Base-by-base conservation (phyloP, 805 yeast genomes). In the Wickerhamiella allomyrinae region DNA sequence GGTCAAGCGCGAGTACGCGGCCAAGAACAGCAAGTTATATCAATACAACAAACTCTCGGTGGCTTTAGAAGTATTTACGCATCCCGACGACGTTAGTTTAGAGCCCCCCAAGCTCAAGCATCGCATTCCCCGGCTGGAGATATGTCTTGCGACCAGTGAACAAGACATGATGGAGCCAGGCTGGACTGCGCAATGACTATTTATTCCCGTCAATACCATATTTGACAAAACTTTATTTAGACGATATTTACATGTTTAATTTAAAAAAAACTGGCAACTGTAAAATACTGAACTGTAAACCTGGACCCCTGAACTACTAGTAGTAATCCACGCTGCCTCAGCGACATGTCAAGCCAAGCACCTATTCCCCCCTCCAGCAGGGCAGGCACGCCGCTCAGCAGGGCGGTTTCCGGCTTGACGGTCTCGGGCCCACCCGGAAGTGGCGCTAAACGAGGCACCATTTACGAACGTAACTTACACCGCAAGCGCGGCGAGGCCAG, bases 401-500 rank as follows among this genome's bases (percentile, higher is more conserved):
- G 31, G 15, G 31, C 31, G 17, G 11, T 27, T 7, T 27, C 31
- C 4, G 31, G 31, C 15, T n/a, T 27, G 31, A n/a, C 31, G 3
- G 14, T 27, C 14, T 7, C 31, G 9, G 14, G 31, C 11, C 31
- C 31, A 4, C 17, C 17, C 13, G 5, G 6, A 4, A 13, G 31
- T n/a, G 31, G 31, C 4, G 31, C 17, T 17, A 27, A 27, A n/a
- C 13, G 15, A 7, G 39, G 29, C 7, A n/a, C 42, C 7, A 75
- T 81, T 21, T 83, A 79, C 51, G 94, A 84, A 54, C 71, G 75
- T 49, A 80, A 77, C 49, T 63, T 77, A 34, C 75, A 73, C 45
- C 71, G 87, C 49, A 71, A 78, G 44, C 67, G 74, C 14, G 72
- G 73, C 23, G 89, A 81, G 43, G 77, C 83, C 27, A 76, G 77